phyloP scores from a whole-genome alignment of 345 rosid species.

The Anastatica hierochuntica region DNA sequence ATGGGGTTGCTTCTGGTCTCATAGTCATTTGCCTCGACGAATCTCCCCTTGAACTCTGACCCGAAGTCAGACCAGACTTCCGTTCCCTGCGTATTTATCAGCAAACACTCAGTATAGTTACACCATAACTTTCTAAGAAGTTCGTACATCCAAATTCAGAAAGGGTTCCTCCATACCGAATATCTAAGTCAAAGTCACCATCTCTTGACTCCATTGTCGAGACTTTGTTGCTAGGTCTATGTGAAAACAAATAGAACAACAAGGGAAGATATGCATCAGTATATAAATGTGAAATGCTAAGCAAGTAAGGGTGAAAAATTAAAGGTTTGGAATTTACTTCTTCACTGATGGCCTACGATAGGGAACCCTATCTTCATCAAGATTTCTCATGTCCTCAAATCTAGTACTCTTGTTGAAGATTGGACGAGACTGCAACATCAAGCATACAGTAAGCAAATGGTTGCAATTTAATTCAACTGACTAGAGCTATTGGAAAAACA shows the following conservation, averaged over 20 bases:
- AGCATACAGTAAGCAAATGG: slow-evolving; percentile 5
- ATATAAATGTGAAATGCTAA: slow-evolving; percentile 2
- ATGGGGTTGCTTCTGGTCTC: slow-evolving; percentile 91
- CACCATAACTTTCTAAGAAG: not conserved
- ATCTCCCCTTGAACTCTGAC: slow-evolving; percentile 58
- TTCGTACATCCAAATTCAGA: not conserved
- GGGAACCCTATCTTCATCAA: slow-evolving; percentile 68
- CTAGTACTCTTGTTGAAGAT: slow-evolving; percentile 97
- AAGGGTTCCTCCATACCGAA: slow-evolving; percentile 40
- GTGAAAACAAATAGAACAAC: not conserved
- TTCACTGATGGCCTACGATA: slow-evolving; percentile 66
- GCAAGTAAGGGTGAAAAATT: not conserved
- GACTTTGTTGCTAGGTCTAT: slow-evolving; percentile 58
- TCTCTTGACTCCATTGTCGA: slow-evolving; percentile 75
- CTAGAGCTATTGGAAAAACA: not conserved
- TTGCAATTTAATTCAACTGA: not conserved
- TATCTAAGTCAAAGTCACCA: slow-evolving; percentile 79
- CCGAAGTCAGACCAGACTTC: slow-evolving; percentile 59
- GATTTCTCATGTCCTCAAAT: slow-evolving; percentile 85
- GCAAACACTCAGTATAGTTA: slow-evolving; percentile 4
- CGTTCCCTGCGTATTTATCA: slow-evolving; percentile 37
- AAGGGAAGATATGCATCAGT: slow-evolving; percentile 4
- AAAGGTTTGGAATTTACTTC: slow-evolving; percentile 35
- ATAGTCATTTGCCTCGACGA: slow-evolving; percentile 62
- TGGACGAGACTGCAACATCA: slow-evolving; percentile 75